Percentiles rank a stretch among this genome's conserved stretches.
These are phyloP conservation scores for Pseudoneurospora amorphoporcata DNA, from an alignment of 495 filamentous ascomycete genomes.

Conservation along the genomic window DNA sequence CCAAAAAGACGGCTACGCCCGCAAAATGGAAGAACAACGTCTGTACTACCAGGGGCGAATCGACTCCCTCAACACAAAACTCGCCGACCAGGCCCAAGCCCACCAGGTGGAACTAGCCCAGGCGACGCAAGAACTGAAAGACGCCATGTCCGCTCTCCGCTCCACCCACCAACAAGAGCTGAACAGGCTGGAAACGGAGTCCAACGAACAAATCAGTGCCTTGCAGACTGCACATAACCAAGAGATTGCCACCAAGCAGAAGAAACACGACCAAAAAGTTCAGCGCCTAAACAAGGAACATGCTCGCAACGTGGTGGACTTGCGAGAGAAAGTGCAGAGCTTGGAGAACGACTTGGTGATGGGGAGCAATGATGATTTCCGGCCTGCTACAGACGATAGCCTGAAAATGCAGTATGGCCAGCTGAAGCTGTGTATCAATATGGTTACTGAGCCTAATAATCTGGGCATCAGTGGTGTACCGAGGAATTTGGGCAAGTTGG, in stretches of 20 bases:
- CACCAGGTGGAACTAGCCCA: not conserved
- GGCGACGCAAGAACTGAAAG: not conserved
- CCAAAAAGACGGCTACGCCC: not conserved
- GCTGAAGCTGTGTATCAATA: constrained; percentile 14
- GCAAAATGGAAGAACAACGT: not conserved
- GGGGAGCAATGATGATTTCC: constrained; percentile 18
- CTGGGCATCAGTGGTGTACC: constrained; percentile 3
- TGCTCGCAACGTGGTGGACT: not conserved
- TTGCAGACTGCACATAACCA: not conserved
- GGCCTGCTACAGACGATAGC: constrained; percentile 21
- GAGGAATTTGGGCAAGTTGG: not conserved
- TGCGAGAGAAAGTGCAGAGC: constrained; percentile 1
- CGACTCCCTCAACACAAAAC: not conserved
- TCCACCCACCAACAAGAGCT: not conserved
- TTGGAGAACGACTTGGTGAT: constrained; percentile 20
- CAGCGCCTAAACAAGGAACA: not conserved
- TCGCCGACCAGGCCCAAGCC: not conserved
- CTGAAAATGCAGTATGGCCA: constrained; percentile 19
- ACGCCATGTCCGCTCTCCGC: not conserved
- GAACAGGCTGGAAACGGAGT: not conserved
- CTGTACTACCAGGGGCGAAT: not conserved
- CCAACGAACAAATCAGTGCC: not conserved
- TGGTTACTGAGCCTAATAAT: constrained; percentile 10
- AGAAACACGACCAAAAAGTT: not conserved
- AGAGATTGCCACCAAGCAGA: not conserved